These are phyloP conservation scores for Ustilago trichophora DNA, from an alignment of 1,284 basidiomycete species.

Conservation along the genomic window DNA sequence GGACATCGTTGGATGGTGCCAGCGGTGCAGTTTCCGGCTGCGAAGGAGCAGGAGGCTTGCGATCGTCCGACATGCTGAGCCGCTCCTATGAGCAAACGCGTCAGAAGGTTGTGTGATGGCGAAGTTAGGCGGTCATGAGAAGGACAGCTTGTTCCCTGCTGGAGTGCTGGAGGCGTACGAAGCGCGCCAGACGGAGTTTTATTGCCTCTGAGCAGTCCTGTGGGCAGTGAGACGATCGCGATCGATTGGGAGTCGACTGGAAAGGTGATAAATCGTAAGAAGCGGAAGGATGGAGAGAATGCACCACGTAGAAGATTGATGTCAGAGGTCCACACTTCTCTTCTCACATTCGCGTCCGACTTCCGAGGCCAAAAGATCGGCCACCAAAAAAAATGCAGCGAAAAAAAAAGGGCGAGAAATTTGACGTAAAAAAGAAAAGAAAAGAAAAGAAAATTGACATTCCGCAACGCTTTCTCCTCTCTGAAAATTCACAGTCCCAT, in stretches of 20 bases:
- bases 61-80: constrained; percentile 10
- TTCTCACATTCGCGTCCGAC: background rate
- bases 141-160: background rate
- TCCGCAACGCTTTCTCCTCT: no score
- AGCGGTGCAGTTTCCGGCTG: constrained; percentile 1
- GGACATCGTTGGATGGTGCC: constrained; percentile 4
- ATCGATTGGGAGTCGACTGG: no score
- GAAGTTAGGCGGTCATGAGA: constrained; percentile 2
- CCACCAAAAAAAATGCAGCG: background rate
- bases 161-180: no score
- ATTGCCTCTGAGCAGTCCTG: no score
- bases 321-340: background rate
- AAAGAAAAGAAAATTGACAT: background rate
- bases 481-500: background rate
- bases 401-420: background rate
- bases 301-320: no score
- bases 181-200: no score
- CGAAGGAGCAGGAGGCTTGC: constrained; percentile 6
- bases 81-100: background rate
- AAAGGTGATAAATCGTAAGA: no score
- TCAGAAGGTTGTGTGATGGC: background rate
- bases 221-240: no score
- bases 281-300: background rate
- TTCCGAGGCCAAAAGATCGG: constrained; percentile 4
- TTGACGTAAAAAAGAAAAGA: background rate